Evolutionary conservation across 805 yeast genomes (phyloP), one percentile per base, ranked within the genome.

Genomic region (Saccharomycopsis malanga): DNA sequence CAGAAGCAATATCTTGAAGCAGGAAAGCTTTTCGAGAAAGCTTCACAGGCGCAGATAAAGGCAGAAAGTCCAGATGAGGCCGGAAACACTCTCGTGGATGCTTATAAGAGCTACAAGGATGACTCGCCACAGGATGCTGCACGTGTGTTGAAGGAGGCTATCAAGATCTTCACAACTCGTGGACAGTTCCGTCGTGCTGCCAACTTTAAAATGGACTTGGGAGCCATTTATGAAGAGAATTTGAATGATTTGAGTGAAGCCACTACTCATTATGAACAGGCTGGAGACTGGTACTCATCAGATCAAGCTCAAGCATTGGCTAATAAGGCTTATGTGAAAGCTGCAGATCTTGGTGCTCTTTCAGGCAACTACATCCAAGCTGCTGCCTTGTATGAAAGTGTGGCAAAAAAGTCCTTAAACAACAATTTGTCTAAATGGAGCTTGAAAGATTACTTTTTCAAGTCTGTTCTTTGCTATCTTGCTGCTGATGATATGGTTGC

Each of bases 121-220:
- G 83, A 79, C 46, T 80, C 83, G 30, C 93, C 88, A 2, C 70
- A 68, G 9, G 84, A 78, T 44, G 94, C 94, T 6, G 95, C 88
- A 3, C 74, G 81, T 44, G 79, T 87, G 4, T 70, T 93, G 53
- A 74, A 76, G 48, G 75, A 74, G 56, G 96, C 98, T 0, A 81
- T 91, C 51, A 81, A 78, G 53, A 73, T 87, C 60, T 91, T 89
- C 64, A 87, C 95, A 1, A 73, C 79, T 53, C 79, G 86, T 56
- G 99, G 99, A 10, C 96, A 91, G 63, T 93, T 93, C 67, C 79
- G 98, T 62, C 74, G 98, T 63, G 96, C 95, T 21, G 98, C 98
- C 10, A 46, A 87, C 61, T 89, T 84, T 68, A 83, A 89, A 61
- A 78, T 83, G 71, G 98, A 93, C 61, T 72, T 93, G 59, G 98